phyloP scores from a whole-genome alignment of 352 stramenopile genomes.

The Phytopythium sindhum region DNA sequence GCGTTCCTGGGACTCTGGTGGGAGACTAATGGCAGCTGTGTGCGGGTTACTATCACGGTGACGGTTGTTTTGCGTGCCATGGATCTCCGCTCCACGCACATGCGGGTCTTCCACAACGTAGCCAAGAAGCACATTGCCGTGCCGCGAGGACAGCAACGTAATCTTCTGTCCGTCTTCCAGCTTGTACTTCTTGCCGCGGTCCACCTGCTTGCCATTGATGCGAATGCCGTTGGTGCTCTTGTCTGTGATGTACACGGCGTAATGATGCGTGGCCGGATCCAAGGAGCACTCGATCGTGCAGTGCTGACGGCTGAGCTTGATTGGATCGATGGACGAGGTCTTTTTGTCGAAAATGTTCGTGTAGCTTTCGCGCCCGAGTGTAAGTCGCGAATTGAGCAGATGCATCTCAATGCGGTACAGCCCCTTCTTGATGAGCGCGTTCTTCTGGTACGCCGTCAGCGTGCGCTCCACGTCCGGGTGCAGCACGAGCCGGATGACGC shows the following conservation, averaged over 20 bases:
- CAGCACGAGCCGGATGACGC: conserved; percentile 56
- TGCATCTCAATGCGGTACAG: conserved; percentile 67
- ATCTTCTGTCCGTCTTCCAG: conserved; percentile 66
- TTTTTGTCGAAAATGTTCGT: conserved; percentile 52
- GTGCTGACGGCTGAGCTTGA: conserved; percentile 62
- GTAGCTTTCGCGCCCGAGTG: conserved; percentile 54
- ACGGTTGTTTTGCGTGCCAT: conserved; percentile 6
- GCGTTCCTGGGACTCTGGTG: conserved; percentile 39
- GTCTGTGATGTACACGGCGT: conserved; percentile 62
- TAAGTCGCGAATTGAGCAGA: conserved; percentile 38
- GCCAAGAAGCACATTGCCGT: conserved; percentile 56
- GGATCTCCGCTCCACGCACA: conserved; percentile 35
- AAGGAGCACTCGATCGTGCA: conserved; percentile 54
- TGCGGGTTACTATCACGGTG: conserved; percentile 7
- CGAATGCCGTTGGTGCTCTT: conserved; percentile 71
- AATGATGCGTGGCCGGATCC: conserved; percentile 34
- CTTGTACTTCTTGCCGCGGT: conserved; percentile 45
- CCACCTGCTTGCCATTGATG: conserved; percentile 52
- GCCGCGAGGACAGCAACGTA: conserved; percentile 59
- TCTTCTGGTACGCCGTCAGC: conserved; percentile 56
- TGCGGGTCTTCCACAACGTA: conserved; percentile 80
- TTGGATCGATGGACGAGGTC: conserved; percentile 48
- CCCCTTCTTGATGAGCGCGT: conserved; percentile 37
- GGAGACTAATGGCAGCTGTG: conserved; percentile 5
- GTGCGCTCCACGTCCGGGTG: conserved; percentile 62